These are phyloP conservation scores for Puccinellia tenuiflora DNA, from an alignment of 176 grass and related monocot genomes.

Conservation along the genomic window DNA sequence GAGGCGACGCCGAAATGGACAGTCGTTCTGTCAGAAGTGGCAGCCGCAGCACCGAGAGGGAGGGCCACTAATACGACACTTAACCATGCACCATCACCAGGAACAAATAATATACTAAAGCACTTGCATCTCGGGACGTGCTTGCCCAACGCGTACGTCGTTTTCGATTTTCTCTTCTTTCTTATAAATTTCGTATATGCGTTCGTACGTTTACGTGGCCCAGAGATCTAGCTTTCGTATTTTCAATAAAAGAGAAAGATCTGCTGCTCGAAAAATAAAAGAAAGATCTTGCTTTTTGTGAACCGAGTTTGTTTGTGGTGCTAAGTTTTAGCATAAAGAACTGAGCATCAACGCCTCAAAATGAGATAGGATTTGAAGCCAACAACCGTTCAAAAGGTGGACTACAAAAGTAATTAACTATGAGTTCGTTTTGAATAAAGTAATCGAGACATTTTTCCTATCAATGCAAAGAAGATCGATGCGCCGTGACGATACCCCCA, in stretches of 20 bases:
- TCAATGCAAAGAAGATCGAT: neutral
- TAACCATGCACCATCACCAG: constrained; percentile 15
- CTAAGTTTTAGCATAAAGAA: neutral
- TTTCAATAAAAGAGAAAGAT: neutral
- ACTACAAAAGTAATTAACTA: neutral
- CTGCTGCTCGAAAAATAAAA: neutral
- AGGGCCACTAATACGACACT: constrained; percentile 22
- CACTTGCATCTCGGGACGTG: constrained; percentile 17
- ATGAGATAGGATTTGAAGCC: constrained; percentile 4
- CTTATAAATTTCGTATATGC: neutral
- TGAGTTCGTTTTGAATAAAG: neutral
- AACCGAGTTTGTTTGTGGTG: neutral
- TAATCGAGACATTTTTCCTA: neutral
- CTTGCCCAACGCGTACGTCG: constrained; percentile 16
- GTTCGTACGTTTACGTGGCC: constrained; percentile 16
- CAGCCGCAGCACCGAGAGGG: constrained; percentile 17
- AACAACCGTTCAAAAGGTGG: constrained; percentile 2
- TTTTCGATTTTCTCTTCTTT: neutral
- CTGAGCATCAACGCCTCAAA: neutral
- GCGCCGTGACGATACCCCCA: neutral
- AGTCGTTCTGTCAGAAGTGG: constrained; percentile 17
- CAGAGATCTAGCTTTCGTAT: constrained; percentile 29
- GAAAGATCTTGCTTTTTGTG: constrained; percentile 21
- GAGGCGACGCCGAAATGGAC: neutral
- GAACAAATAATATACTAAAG: constrained; percentile 23